Conservation (phyloP, 495 filamentous ascomycete genomes). For the Chaetomium cochliodes region DNA sequence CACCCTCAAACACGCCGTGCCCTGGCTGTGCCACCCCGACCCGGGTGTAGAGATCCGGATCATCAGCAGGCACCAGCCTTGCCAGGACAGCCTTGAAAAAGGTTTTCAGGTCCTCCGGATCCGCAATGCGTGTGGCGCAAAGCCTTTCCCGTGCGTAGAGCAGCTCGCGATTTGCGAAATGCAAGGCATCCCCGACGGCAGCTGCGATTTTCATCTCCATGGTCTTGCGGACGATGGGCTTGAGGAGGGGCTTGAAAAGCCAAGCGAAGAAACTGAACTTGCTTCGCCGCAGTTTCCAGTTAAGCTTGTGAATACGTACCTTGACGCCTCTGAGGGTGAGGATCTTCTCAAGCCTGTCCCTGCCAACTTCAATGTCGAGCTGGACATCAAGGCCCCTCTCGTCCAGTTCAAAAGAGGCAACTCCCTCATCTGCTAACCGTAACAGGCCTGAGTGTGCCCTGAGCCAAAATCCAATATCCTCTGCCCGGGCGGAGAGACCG, state of each 20-base stretch:
- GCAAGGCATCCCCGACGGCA: slow-evolving; percentile 65
- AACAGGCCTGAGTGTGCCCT: slow-evolving; percentile 64
- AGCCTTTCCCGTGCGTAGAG: slow-evolving; percentile 83
- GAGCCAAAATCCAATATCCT: slow-evolving; percentile 79
- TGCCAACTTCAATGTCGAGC: slow-evolving; percentile 75
- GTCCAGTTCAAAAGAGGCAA: slow-evolving; percentile 81
- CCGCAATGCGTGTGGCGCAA: slow-evolving; percentile 76
- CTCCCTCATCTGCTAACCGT: slow-evolving; percentile 73
- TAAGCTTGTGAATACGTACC: slow-evolving; percentile 82
- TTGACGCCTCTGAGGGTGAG: slow-evolving; percentile 71
- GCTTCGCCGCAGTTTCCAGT: slow-evolving; percentile 70
- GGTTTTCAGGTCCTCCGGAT: slow-evolving; percentile 73
- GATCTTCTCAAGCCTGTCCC: slow-evolving; percentile 72
- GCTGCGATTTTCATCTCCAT: slow-evolving; percentile 76
- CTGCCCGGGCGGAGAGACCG: slow-evolving; percentile 76
- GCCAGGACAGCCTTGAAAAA: slow-evolving; percentile 81
- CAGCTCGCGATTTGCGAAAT: slow-evolving; percentile 77
- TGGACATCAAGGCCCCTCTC: slow-evolving; percentile 82
- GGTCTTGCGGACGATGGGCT: slow-evolving; percentile 72
- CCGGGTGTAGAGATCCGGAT: slow-evolving; percentile 69
- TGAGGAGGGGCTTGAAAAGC: slow-evolving; percentile 81
- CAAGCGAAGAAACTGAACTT: slow-evolving; percentile 75
- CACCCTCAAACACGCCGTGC: slow-evolving; percentile 70
- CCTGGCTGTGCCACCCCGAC: slow-evolving; percentile 65
- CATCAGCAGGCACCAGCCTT: slow-evolving; percentile 63